A percentile compares a stretch with the other conserved stretches of the same genome.
These are phyloP conservation scores for Hemisphaericaspora xylanilytica DNA, from an alignment of 1,139 yeast genomes.

Conservation along the genomic window DNA sequence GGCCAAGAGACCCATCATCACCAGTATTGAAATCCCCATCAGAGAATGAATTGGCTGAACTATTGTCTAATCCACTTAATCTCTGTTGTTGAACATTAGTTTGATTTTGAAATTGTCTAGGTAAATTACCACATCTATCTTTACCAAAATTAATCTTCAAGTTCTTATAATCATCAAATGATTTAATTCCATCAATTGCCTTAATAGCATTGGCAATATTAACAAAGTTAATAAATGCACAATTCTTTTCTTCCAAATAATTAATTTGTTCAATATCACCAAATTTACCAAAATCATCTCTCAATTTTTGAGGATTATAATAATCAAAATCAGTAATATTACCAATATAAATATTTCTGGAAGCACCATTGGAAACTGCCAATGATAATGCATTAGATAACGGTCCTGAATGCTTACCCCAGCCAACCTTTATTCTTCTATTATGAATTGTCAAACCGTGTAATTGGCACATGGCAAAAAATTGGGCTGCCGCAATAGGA, in stretches of 20 bases:
- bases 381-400: conserved; percentile 73
- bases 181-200: conserved; percentile 63
- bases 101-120: conserved; percentile 49
- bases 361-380: conserved; percentile 93
- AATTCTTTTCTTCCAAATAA: conserved; percentile 72
- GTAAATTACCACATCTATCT: conserved; percentile 88
- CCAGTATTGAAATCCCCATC: conserved; percentile 22
- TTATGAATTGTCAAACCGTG: conserved; percentile 82
- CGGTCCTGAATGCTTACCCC: conserved; percentile 97
- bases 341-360: conserved; percentile 89
- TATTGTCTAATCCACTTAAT: conserved; percentile 19
- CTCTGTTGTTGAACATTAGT: conserved; percentile 12
- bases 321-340: conserved; percentile 47
- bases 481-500: conserved; percentile 90
- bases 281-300: conserved; percentile 64
- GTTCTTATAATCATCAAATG: conserved; percentile 51
- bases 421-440: conserved; percentile 81
- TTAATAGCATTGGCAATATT: conserved; percentile 81
- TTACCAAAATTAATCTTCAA: conserved; percentile 81
- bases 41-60: conserved; percentile 27
- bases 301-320: conserved; percentile 56
- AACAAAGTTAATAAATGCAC: conserved; percentile 79
- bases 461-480: conserved; percentile 81
- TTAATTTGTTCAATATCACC: conserved; percentile 85
- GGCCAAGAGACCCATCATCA: conserved; percentile 1